phyloP scores from a whole-genome alignment of 345 rosid species.

The Citrus mangshanensis region DNA sequence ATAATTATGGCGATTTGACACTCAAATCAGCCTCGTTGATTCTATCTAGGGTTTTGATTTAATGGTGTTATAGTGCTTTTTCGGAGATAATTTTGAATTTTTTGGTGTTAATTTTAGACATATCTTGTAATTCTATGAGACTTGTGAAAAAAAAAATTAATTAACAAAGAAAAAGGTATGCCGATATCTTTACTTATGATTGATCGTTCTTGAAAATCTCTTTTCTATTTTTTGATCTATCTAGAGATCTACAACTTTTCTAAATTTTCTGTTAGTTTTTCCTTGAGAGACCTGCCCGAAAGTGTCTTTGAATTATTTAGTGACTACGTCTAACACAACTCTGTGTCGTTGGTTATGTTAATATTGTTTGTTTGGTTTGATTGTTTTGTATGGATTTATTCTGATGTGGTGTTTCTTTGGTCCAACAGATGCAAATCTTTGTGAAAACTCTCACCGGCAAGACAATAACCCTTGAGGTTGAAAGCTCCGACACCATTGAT shows the following conservation, averaged over 20 bases:
- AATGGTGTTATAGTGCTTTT: neutral
- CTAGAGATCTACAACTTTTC: too few species aligned
- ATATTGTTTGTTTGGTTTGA: neutral
- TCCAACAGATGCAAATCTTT: slow-evolving; percentile 14
- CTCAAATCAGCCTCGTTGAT: neutral
- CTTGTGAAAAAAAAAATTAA: neutral
- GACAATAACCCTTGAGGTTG: slow-evolving; percentile 15
- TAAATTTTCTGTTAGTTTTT: too few species aligned
- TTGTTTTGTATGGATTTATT: neutral
- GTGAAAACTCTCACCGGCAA: slow-evolving; percentile 20
- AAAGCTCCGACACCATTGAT: slow-evolving; percentile 10
- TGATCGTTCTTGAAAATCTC: too few species aligned
- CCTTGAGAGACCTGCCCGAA: too few species aligned
- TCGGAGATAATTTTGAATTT: neutral
- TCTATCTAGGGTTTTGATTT: neutral
- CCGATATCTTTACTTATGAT: too few species aligned
- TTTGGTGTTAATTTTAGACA: neutral
- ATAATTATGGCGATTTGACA: neutral
- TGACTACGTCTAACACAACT: too few species aligned
- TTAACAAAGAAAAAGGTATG: too few species aligned
- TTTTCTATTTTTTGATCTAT: too few species aligned
- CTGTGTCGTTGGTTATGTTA: too few species aligned
- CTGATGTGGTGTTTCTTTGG: neutral
- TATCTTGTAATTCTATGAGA: too few species aligned
- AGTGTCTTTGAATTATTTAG: too few species aligned